These are phyloP conservation scores for Akanthomyces lecanii DNA, from an alignment of 2,329 filamentous ascomycete genomes.

Conservation along the genomic window DNA sequence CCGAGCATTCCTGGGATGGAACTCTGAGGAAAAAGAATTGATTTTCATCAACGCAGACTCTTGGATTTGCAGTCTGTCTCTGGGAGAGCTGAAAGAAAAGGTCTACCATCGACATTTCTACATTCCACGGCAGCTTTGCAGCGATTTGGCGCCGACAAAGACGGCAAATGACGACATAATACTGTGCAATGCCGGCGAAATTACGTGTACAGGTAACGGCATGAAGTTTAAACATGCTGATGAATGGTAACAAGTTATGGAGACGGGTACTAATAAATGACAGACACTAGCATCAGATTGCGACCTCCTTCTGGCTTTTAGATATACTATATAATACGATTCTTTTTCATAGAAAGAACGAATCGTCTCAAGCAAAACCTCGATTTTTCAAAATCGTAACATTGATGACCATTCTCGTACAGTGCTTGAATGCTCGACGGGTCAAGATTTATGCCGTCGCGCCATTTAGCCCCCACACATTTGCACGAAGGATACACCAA, in stretches of 20 bases:
- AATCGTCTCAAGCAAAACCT: too few species aligned
- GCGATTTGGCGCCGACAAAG: background rate
- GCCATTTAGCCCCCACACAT: slow-evolving; percentile 18
- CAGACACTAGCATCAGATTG: too few species aligned
- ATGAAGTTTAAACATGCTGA: background rate
- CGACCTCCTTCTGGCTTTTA: too few species aligned
- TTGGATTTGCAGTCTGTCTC: background rate
- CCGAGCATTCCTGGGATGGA: background rate
- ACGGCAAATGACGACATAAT: background rate
- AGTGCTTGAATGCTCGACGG: too few species aligned
- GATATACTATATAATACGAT: too few species aligned
- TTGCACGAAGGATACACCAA: background rate
- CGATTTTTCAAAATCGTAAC: too few species aligned
- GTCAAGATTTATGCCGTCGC: too few species aligned
- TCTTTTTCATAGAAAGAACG: too few species aligned
- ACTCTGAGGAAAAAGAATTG: background rate
- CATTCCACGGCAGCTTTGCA: background rate
- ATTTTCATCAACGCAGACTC: slow-evolving; percentile 1
- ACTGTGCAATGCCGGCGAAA: background rate
- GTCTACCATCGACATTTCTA: background rate
- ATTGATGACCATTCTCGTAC: too few species aligned
- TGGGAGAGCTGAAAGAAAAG: background rate
- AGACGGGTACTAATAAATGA: too few species aligned
- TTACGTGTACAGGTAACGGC: background rate
- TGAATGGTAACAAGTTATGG: background rate